Base-by-base conservation (phyloP, 148 eudicot genomes). In the Rhododendron ovatum region DNA sequence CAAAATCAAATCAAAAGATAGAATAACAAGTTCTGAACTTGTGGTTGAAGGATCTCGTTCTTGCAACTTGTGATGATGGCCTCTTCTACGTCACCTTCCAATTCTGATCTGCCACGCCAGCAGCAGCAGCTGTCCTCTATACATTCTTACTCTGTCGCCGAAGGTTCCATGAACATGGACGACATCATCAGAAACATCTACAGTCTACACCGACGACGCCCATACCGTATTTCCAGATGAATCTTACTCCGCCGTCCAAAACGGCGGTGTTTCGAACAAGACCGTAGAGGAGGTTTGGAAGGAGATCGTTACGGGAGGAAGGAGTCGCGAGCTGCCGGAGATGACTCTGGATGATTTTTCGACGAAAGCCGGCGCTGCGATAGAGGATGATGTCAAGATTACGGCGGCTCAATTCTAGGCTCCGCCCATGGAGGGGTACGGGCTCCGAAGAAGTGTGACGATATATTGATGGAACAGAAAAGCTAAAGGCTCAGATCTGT, bases 121-220 rank as follows among this genome's bases (percentile, higher is more conserved):
- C 65, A 59, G n/a, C 47, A 5, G 8, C 8, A 5, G 7, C 8
- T 7, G 7, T 53, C 59, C 20, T 59, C 87, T 57, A 43, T 41
- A 78, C 87, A 78, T n/a, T 43, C 83, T 81, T 79, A 80, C 85
- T 4, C 82, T 47, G 41, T 51, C 20, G 22, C 87, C 47, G 47
- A 85, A 48, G 89, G 88, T 4, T 90, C 92, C 71, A 90, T 89
- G 90, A 90, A 86, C 88, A 93, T 93, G 95, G 95, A 93, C 39
- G 92, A 93, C 0, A 24, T 91, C 26, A 83, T 93, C 53, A 87
- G 85, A 85, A 90, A 90, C 83, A 90, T 93, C 26, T 93, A 91
- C 78, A 51, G 89, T 93, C 26, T 93, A 91, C 78, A 51, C 89
- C 82, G 93, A 92, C 15, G 33, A 91, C 22, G 90, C 77, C 7